phyloP scores from a whole-genome alignment of 768 basidiomycete species.

The Leccinum subgranulosum region DNA sequence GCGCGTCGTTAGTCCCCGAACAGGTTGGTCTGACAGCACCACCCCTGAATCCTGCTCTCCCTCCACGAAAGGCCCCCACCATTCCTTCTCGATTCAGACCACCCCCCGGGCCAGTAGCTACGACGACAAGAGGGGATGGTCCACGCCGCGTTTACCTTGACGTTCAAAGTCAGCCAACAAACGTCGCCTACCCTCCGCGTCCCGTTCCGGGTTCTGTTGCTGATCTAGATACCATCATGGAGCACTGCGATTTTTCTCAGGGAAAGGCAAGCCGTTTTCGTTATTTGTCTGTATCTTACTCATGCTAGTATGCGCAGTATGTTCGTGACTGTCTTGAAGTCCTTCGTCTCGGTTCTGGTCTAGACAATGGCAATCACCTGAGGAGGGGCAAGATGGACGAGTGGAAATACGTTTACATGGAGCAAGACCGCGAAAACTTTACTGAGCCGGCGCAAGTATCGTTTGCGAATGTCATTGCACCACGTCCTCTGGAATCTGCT shows the following conservation, averaged over 20 bases:
- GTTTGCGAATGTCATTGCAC: slow-evolving; percentile 30
- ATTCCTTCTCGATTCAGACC: slow-evolving; percentile 49
- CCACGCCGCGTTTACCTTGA: slow-evolving; percentile 77
- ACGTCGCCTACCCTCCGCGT: slow-evolving; percentile 81
- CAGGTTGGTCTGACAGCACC: slow-evolving; percentile 53
- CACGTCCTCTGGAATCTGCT: slow-evolving; percentile 27
- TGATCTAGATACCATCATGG: slow-evolving; percentile 88
- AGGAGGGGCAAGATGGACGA: slow-evolving; percentile 74
- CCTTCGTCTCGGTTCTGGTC: slow-evolving; percentile 82
- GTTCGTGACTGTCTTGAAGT: slow-evolving; percentile 98
- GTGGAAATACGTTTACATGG: slow-evolving; percentile 88
- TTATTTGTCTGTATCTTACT: slow-evolving; percentile 1
- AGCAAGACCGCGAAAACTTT: slow-evolving; percentile 46
- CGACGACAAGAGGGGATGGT: slow-evolving; percentile 69
- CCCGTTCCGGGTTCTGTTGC: slow-evolving; percentile 81
- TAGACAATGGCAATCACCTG: slow-evolving; percentile 77
- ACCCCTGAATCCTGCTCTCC: slow-evolving; percentile 73
- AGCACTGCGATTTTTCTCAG: slow-evolving; percentile 87
- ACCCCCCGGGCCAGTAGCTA: slow-evolving; percentile 44
- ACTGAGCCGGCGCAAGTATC: slow-evolving; percentile 34
- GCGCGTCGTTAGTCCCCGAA: slow-evolving; percentile 56
- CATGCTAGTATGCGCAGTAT: slow-evolving; percentile 49
- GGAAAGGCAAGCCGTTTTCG: slow-evolving; percentile 51
- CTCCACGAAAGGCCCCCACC: slow-evolving; percentile 46
- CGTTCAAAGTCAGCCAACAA: slow-evolving; percentile 54